A percentile compares a stretch with the other conserved stretches of the same genome.
Evolutionary conservation across 352 stramenopile species (phyloP).

Genomic region (Globisporangium iwayamae): DNA sequence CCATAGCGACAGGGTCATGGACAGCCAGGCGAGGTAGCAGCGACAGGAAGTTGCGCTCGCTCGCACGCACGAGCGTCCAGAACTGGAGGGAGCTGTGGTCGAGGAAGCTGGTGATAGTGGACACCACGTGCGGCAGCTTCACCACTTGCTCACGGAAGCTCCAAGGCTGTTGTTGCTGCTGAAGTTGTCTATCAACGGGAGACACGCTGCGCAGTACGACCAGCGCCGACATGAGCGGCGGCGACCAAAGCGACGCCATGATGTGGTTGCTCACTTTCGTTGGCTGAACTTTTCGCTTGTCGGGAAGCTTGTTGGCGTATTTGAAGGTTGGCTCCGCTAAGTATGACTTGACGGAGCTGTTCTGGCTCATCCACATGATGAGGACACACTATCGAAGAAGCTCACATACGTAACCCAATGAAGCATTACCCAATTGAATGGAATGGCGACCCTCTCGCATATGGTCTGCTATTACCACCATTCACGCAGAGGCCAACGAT

Average conservation of each 20-base stretch:
- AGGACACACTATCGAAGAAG: no score
- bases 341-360: no score
- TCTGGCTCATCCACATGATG: no score
- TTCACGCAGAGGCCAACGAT: no score
- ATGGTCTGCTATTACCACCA: no score
- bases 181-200: not conserved
- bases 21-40: not conserved
- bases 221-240: not conserved
- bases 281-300: no score
- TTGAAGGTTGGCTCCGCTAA: no score
- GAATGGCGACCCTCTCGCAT: no score
- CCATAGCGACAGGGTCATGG: not conserved
- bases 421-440: no score
- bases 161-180: not conserved
- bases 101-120: not conserved
- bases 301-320: no score
- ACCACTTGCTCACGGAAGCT: not conserved
- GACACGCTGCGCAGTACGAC: not conserved
- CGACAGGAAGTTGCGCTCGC: not conserved
- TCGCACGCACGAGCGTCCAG: not conserved
- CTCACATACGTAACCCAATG: no score
- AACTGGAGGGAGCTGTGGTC: not conserved
- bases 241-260: not conserved
- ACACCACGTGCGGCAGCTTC: not conserved
- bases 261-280: not conserved